Percentiles rank a stretch among this genome's conserved stretches.
phyloP scores from a whole-genome alignment of 257 asterid species.

The Phtheirospermum japonicum region DNA sequence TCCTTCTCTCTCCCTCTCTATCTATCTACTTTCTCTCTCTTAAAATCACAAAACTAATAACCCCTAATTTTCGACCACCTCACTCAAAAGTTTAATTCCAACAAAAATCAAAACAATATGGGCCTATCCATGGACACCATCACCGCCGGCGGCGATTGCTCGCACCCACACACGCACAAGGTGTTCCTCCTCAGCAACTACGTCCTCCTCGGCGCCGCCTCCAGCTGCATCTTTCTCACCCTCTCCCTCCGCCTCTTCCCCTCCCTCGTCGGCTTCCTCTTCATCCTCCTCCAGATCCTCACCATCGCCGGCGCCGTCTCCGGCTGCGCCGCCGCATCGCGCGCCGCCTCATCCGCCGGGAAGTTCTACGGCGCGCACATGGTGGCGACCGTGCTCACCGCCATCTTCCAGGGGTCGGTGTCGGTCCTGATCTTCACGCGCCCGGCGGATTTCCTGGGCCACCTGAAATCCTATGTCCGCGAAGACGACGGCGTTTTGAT shows the following conservation, averaged over 20 bases:
- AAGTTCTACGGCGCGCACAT: slow-evolving; percentile 87
- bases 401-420: slow-evolving; percentile 87
- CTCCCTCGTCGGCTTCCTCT: slow-evolving; percentile 49
- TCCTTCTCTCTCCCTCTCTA: slow-evolving; percentile 24
- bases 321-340: slow-evolving; percentile 69
- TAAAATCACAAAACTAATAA: background rate
- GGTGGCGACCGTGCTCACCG: slow-evolving; percentile 82
- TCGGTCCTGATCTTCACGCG: slow-evolving; percentile 80
- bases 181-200: slow-evolving; percentile 59
- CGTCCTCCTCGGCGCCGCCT: slow-evolving; percentile 68
- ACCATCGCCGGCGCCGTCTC: slow-evolving; percentile 65
- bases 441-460: slow-evolving; percentile 66
- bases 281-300: slow-evolving; percentile 71
- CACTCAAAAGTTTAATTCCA: background rate
- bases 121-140: slow-evolving; percentile 36
- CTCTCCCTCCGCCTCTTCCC: slow-evolving; percentile 79
- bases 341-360: slow-evolving; percentile 46
- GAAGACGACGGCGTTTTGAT: slow-evolving; percentile 81
- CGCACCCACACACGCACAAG: slow-evolving; percentile 50
- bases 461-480: slow-evolving; percentile 72
- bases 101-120: slow-evolving; percentile 24
- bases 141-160: slow-evolving; percentile 30
- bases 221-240: slow-evolving; percentile 80
- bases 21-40: slow-evolving; percentile 25
- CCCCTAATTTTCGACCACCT: background rate